phyloP scores from a whole-genome alignment of 2,329 filamentous ascomycete genomes.

The Venturia pyrina region DNA sequence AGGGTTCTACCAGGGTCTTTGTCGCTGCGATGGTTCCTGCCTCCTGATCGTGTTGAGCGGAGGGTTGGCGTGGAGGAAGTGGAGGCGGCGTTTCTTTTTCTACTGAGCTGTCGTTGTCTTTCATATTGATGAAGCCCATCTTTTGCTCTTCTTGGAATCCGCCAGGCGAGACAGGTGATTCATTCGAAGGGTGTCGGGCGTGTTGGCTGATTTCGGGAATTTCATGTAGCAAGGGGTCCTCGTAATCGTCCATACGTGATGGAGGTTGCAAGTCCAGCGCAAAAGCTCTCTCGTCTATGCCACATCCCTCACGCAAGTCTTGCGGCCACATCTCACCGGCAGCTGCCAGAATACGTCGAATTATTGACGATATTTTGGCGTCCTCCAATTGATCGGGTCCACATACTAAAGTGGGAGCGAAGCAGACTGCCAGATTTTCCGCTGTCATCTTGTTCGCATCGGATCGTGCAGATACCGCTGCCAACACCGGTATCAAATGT shows the following conservation, averaged over 20 bases:
- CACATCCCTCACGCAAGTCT: constrained; percentile 33
- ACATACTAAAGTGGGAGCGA: constrained; percentile 42
- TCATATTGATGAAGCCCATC: constrained; percentile 3
- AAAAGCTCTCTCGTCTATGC: constrained; percentile 28
- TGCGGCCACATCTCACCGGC: constrained; percentile 35
- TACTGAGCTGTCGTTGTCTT: constrained; percentile 4
- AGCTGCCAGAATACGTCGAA: constrained; percentile 39
- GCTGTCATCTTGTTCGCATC: constrained; percentile 46
- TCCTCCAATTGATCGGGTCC: constrained; percentile 46
- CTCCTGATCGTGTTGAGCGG: not conserved
- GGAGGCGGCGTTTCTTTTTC: constrained; percentile 4
- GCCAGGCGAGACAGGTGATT: not conserved
- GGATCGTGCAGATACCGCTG: constrained; percentile 34
- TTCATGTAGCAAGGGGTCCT: constrained; percentile 30
- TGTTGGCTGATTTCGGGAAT: not conserved
- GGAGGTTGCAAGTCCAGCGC: constrained; percentile 31
- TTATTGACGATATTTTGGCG: constrained; percentile 41
- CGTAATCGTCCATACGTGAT: constrained; percentile 32
- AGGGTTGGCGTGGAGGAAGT: constrained; percentile 8
- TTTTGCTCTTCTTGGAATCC: constrained; percentile 6
- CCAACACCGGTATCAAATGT: constrained; percentile 44
- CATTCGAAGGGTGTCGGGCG: not conserved
- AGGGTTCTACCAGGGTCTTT: not conserved
- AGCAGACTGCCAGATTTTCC: constrained; percentile 44
- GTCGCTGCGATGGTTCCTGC: not conserved